Conservation (phyloP, 306 rosid genomes). For the Oemleria cerasiformis region DNA sequence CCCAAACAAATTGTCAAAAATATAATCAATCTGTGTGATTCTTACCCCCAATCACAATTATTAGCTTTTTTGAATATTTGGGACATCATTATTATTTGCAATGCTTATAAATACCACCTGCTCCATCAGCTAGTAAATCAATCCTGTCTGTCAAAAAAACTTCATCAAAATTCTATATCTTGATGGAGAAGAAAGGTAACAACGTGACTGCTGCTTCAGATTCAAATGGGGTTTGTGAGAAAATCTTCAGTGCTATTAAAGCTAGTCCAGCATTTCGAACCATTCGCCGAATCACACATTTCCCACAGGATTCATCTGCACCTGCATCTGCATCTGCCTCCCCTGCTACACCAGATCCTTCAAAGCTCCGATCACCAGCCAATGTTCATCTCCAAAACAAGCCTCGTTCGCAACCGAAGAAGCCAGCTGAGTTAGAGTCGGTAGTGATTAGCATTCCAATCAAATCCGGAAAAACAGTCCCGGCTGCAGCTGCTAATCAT, state of each 20-base stretch:
- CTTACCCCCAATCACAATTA: too few species aligned
- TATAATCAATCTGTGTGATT: too few species aligned
- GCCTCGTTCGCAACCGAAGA: slow-evolving; percentile 1
- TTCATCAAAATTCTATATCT: background rate
- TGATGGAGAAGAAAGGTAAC: slow-evolving; percentile 37
- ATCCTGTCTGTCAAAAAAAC: background rate
- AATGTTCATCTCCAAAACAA: slow-evolving; percentile 11
- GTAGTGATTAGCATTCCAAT: slow-evolving; percentile 21
- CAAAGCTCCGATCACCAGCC: background rate
- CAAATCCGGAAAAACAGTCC: slow-evolving; percentile 9
- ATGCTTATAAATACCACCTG: slow-evolving; percentile 9
- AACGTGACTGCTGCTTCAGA: background rate
- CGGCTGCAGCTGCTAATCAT: background rate
- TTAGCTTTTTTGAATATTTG: too few species aligned
- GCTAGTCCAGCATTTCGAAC: slow-evolving; percentile 27
- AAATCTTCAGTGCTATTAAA: slow-evolving; percentile 42
- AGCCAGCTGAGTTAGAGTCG: background rate
- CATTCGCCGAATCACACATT: slow-evolving; percentile 10
- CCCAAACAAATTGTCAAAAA: slow-evolving; percentile 15
- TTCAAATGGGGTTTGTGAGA: slow-evolving; percentile 41
- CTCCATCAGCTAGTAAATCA: background rate
- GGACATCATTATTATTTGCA: too few species aligned
- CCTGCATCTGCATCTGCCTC: slow-evolving; percentile 12
- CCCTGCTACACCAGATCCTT: slow-evolving; percentile 11
- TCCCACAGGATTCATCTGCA: background rate